Base-by-base conservation (phyloP, 352 stramenopile genomes). In the Globisporangium nodosum region DNA sequence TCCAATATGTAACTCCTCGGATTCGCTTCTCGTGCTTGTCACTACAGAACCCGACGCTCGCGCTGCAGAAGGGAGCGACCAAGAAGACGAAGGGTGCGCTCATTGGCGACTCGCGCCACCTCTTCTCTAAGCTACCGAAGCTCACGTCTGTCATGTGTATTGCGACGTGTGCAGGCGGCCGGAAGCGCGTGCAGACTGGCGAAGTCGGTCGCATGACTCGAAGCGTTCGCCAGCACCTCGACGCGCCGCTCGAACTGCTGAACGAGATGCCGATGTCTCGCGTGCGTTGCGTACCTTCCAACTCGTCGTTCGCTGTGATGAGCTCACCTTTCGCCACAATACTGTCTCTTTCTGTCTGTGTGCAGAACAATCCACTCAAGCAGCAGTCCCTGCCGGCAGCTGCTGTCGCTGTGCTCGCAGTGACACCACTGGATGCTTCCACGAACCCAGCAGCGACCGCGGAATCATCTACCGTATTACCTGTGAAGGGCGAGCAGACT, bases 161-260 rank as follows among this genome's bases (percentile, higher is more conserved):
- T 21, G 8, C 15, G 18, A 37, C 3, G 43, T 6, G 18, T 27
- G n/a, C 43, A 37, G 27, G 15, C 87, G 81, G 81, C 53, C 81
- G 81, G 27, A 91, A 89, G 66, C 71, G 81, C 0, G 70, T 31
- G n/a, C 30, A 64, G 18, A 65, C 70, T 30, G 70, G 70, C 18
- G 81, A 91, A 66, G 64, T 81, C 15, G 78, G 74, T 0, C 77
- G 82, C 48, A 90, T 92, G 80, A 92, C 82, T 8, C 70, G 82
- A 27, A 90, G 80, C 61, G 82, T 92, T 46, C 82, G 82, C 3
- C 82, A 92, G 66, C 82, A 92, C 56, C 56, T 92, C 47, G 78
- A 84, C 40, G 80, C 80, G 24, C 82, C 82, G 24, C 68, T 92
- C 30, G 82, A 92, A 57, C 66, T 92, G 50, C 61, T 90, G 45